These are phyloP conservation scores for Biscogniauxia sp. DNA, from an alignment of 2,329 filamentous ascomycete species.

Conservation along the genomic window DNA sequence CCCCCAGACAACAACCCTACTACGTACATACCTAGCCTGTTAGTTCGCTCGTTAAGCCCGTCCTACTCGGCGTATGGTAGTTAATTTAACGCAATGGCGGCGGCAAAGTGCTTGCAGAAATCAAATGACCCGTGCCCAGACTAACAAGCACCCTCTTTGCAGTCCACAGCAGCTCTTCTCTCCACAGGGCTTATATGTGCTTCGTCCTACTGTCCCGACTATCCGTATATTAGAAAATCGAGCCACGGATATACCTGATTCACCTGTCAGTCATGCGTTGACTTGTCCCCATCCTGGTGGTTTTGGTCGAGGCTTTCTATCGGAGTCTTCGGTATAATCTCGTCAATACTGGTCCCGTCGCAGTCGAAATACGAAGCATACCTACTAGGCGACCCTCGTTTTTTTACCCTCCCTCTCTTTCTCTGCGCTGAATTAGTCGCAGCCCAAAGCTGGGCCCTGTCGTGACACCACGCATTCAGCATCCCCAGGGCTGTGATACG, in stretches of 20 bases:
- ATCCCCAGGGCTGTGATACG: slow-evolving; percentile 27
- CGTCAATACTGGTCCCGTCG: slow-evolving; percentile 10
- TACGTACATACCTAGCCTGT: too few species aligned
- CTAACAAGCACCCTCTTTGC: slow-evolving; percentile 2
- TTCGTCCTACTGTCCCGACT: slow-evolving; percentile 1
- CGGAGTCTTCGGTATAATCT: slow-evolving; percentile 9
- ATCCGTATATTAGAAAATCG: background rate
- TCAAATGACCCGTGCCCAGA: background rate
- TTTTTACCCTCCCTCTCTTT: slow-evolving; percentile 9
- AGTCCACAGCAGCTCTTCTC: background rate
- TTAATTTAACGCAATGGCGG: background rate
- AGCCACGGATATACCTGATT: slow-evolving; percentile 11
- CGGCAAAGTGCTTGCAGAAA: background rate
- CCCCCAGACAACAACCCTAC: background rate
- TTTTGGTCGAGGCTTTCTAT: slow-evolving; percentile 15
- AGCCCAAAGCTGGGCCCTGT: slow-evolving; percentile 1
- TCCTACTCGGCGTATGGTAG: background rate
- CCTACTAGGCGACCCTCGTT: slow-evolving; percentile 1
- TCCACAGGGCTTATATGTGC: background rate
- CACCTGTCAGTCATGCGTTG: slow-evolving; percentile 22
- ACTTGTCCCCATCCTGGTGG: slow-evolving; percentile 7
- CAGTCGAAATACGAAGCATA: slow-evolving; percentile 8
- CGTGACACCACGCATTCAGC: slow-evolving; percentile 17
- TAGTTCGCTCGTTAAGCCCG: background rate
- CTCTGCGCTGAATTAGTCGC: slow-evolving; percentile 10